Base-by-base conservation (phyloP, 108 stramenopile species). In the Nitzschia palea region DNA sequence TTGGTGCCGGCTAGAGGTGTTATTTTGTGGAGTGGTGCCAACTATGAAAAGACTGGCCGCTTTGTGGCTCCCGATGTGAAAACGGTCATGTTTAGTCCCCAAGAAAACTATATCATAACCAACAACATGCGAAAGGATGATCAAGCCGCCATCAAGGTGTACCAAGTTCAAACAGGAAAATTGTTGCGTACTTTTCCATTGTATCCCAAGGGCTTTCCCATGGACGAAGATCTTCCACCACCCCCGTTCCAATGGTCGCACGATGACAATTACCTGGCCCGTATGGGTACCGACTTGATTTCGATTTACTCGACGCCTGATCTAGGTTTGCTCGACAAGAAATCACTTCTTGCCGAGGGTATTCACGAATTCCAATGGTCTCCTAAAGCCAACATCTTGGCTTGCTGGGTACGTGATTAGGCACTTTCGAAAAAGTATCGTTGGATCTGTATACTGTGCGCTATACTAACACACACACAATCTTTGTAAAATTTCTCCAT, bases 351-450 rank as follows among this genome's bases (percentile, higher is more conserved):
- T 17, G 86, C 95, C 26, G 95, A 96, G 48, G 97, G 95, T 22
- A 89, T 97, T 50, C 73, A 77, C 55, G 98, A 97, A 62, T 98
- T 97, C 68, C 92, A 95, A 62, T 98, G 96, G 90, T 90, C 86
- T 40, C 98, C 98, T 23, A 90, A 86, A 68, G 80, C 80, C 48
- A 97, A 96, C 74, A 67, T 91, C 55, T 70, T 98, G 50, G 94
- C 96, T 12, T 97, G 95, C 79, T 98, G 98, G 98, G 81, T 83
- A 75, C 27, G 81, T 78, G 10, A 1, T 9, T 61, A 33, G 33
- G 48, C 30, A 14, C 8, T 44, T 25, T 42, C n/a, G 40, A 20
- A 17, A 50, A 31, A 20, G 14, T 47, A 50, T 30, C 62, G 9
- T 8, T 14, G 33, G n/a, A 42, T 23, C 22, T 56, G 12, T 65